A percentile compares a stretch with the other conserved stretches of the same genome.
phyloP scores from a whole-genome alignment of 2,329 filamentous ascomycete species.

The Aspergillus sp. region DNA sequence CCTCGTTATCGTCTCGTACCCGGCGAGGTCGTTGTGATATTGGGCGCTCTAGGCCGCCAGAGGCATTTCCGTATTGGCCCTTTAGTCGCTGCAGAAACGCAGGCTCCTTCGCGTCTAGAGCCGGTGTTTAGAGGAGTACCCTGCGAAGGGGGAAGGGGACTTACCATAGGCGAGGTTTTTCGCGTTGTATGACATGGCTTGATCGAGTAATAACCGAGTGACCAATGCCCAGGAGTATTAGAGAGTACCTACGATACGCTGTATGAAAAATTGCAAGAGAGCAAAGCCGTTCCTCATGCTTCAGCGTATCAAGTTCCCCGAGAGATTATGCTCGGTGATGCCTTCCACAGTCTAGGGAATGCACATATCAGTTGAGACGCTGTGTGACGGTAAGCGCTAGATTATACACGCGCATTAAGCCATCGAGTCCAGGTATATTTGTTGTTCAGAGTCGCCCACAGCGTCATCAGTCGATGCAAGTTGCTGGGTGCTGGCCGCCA shows the following conservation, averaged over 20 bases:
- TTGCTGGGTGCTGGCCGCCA: conserved; percentile 9
- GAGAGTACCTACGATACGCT: not conserved
- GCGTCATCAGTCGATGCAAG: not conserved
- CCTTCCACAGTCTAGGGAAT: not conserved
- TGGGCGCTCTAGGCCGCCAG: conserved; percentile 38
- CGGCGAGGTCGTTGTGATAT: conserved; percentile 35
- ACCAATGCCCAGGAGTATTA: not conserved
- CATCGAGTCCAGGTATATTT: not conserved
- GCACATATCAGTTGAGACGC: not conserved
- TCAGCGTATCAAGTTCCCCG: not conserved
- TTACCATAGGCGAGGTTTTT: conserved; percentile 47
- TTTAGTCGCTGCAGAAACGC: conserved; percentile 44
- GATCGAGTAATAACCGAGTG: conserved; percentile 1
- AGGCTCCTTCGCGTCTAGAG: conserved; percentile 42
- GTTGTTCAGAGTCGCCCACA: not conserved
- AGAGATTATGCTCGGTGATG: not conserved
- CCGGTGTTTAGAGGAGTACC: not conserved
- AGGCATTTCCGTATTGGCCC: conserved; percentile 36
- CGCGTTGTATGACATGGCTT: conserved; percentile 41
- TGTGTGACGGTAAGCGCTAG: not conserved
- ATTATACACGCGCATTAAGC: not conserved
- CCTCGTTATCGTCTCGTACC: conserved; percentile 35
- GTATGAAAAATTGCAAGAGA: not conserved
- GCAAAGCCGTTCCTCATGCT: not conserved
- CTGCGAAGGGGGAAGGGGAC: not conserved